These are phyloP conservation scores for Staphylotrichum longicolle DNA, from an alignment of 495 filamentous ascomycete species.

Conservation along the genomic window DNA sequence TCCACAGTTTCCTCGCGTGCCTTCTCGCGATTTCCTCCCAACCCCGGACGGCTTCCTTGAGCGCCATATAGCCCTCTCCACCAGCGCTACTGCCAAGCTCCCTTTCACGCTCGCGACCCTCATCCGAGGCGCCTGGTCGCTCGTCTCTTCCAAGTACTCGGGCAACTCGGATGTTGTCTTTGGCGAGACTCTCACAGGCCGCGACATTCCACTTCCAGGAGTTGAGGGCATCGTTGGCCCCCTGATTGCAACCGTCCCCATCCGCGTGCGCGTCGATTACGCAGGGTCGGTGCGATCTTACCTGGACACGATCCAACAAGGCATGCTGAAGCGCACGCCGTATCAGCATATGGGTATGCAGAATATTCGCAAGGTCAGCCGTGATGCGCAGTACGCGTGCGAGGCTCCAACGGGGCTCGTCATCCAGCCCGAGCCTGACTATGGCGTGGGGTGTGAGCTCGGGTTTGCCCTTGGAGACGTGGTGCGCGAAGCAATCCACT, in stretches of 20 bases:
- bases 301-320: constrained; percentile 53
- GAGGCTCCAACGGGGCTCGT: constrained; percentile 53
- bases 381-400: constrained; percentile 62
- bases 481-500: constrained; percentile 21
- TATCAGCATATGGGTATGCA: constrained; percentile 70
- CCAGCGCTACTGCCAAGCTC: constrained; percentile 7
- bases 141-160: constrained; percentile 39
- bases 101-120: constrained; percentile 32
- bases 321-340: constrained; percentile 51
- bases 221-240: constrained; percentile 52
- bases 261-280: constrained; percentile 39
- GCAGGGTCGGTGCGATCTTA: constrained; percentile 23
- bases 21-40: constrained; percentile 23
- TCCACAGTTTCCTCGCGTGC: constrained; percentile 28
- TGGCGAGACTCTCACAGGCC: constrained; percentile 43
- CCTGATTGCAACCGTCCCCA: constrained; percentile 57
- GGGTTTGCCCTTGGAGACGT: constrained; percentile 35
- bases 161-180: constrained; percentile 43
- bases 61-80: constrained; percentile 14
- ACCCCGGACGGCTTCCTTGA: constrained; percentile 17
- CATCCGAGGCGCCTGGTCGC: constrained; percentile 45
- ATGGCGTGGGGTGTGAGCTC: constrained; percentile 34
- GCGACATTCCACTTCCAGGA: constrained; percentile 45
- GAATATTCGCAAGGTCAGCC: constrained; percentile 61
- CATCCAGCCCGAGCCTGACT: constrained; percentile 43